phyloP scores from a whole-genome alignment of 2,329 filamentous ascomycete genomes.

The Madurella fahalii region DNA sequence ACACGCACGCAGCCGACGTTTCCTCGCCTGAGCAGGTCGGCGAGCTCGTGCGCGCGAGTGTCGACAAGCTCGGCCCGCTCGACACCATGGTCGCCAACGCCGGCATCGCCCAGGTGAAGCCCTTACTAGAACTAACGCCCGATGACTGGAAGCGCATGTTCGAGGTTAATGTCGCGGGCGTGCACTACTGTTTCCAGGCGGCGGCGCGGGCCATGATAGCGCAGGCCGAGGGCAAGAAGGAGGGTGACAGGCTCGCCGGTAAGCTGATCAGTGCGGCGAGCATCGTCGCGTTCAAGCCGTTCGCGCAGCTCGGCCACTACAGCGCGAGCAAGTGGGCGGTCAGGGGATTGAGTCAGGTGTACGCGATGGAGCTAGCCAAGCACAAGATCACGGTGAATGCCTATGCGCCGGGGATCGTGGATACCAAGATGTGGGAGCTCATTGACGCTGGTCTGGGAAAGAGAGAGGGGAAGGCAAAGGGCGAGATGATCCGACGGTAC shows the following conservation, averaged over 20 bases:
- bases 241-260: conserved; percentile 33
- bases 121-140: conserved; percentile 52
- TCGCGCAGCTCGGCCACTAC: conserved; percentile 58
- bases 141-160: conserved; percentile 58
- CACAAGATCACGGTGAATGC: conserved; percentile 64
- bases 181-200: conserved; percentile 60
- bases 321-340: conserved; percentile 64
- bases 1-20: conserved; percentile 57
- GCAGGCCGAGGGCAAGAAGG: conserved; percentile 36
- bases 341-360: conserved; percentile 60
- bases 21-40: conserved; percentile 50
- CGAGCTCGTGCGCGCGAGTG: conserved; percentile 46
- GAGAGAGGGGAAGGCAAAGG: conserved; percentile 41
- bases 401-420: conserved; percentile 65
- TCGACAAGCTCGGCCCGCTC: conserved; percentile 49
- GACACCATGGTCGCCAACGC: conserved; percentile 47
- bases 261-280: conserved; percentile 52
- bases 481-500: conserved; percentile 19
- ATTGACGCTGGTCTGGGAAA: conserved; percentile 59
- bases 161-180: conserved; percentile 60
- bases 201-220: conserved; percentile 63
- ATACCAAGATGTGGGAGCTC: conserved; percentile 64
- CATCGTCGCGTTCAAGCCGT: conserved; percentile 58
- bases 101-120: conserved; percentile 52
- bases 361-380: conserved; percentile 61